Conservation (phyloP, 345 rosid species). For the Isatis tinctoria region DNA sequence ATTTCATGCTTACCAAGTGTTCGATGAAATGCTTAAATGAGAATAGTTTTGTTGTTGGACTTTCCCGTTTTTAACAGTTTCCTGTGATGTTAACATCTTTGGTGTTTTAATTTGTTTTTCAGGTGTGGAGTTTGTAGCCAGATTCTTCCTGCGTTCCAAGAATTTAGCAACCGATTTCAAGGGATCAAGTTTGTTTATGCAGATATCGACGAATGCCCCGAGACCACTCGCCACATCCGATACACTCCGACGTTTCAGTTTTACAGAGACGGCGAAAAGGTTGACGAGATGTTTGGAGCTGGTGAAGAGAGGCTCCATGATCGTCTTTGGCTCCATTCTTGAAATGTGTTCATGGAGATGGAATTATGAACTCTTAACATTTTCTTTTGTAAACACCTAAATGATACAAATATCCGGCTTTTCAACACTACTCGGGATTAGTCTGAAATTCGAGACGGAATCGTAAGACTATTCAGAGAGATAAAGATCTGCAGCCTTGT, state of each 20-base stretch:
- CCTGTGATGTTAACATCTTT: background rate
- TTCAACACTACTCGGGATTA: background rate
- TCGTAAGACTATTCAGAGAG: too few species aligned
- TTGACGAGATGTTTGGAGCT: slow-evolving; percentile 92
- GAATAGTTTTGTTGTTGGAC: background rate
- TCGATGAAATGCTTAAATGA: slow-evolving; percentile 39
- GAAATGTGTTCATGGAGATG: slow-evolving; percentile 24
- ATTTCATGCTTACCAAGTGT: slow-evolving; percentile 39
- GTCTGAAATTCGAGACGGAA: background rate
- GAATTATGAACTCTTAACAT: background rate
- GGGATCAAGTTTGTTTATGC: slow-evolving; percentile 71
- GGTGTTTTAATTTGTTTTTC: slow-evolving; percentile 5
- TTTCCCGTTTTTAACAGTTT: background rate
- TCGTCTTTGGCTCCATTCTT: slow-evolving; percentile 91
- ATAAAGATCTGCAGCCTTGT: background rate
- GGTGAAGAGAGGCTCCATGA: slow-evolving; percentile 89
- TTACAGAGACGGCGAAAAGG: slow-evolving; percentile 77
- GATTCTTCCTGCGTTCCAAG: slow-evolving; percentile 67
- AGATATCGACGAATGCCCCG: slow-evolving; percentile 92
- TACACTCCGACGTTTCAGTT: slow-evolving; percentile 93
- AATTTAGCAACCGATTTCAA: slow-evolving; percentile 61
- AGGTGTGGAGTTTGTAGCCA: slow-evolving; percentile 92
- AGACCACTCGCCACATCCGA: slow-evolving; percentile 74
- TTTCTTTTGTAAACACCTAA: background rate
- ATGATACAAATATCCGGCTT: background rate